Evolutionary conservation across 1,284 basidiomycete species (phyloP), one percentile per base, ranked within the genome.

Genomic region (Stygiomarasmius scandens): DNA sequence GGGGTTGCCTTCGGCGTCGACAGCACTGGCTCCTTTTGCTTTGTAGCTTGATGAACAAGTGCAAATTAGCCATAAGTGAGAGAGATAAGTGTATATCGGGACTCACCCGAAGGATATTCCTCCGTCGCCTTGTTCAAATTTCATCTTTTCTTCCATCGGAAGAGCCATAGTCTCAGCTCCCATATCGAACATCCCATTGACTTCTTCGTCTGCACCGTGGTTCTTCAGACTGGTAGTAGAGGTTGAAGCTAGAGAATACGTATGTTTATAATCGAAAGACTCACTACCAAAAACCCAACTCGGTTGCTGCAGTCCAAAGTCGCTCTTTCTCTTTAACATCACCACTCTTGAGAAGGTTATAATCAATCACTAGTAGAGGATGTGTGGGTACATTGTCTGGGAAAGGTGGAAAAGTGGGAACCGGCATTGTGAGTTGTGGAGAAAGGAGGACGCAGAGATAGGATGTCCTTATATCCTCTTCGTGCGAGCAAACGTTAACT

Each of bases 21-120:
- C 81, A 14, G 83, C 85, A 58, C 81, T 85, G 0, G 80, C 80
- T 2, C 87, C 89, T 0, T 78, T 77, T 11, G 80, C 81, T 73
- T 89, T 89, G 67, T 89, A 89, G 19, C 87, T 88, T 22, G 29
- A 10, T 25, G 38, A 9, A 48, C 3, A 44, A 25, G 14, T 41
- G 2, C 19, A 32, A 45, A 11, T n/a, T 16, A 24, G 4, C 45
- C 22, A 24, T 5, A 8, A 25, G n/a, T 23, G 23, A 27, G 8
- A n/a, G 3, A 12, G 3, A 44, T 6, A 32, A 32, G 12, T 32
- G 29, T 32, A 12, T 32, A 32, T 32, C 12, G 12, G 29, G 6
- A 5, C 55, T 20, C 32, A 57, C 50, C 55, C 55, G 19, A 57
- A 57, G n/a, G 55, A 57, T 34, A 48, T n/a, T 20, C 55, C 55